These are phyloP conservation scores for Boletus vinaceobasis DNA, from an alignment of 768 basidiomycete genomes.

Conservation along the genomic window DNA sequence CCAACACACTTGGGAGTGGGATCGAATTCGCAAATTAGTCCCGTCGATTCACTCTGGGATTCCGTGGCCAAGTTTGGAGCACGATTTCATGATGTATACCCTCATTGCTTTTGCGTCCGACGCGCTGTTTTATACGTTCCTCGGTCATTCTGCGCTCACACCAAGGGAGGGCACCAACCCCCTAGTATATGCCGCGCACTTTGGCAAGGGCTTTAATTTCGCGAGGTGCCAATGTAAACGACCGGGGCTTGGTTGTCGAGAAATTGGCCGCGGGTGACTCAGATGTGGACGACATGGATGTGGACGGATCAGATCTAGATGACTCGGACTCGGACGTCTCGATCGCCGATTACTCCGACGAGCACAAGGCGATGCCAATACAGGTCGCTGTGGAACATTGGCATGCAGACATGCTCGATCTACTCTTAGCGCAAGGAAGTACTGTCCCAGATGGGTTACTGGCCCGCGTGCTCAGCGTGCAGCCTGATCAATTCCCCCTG, in stretches of 20 bases:
- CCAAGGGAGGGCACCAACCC: conserved; percentile 4
- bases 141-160: background rate
- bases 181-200: conserved; percentile 6
- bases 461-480: background rate
- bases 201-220: conserved; percentile 2
- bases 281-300: background rate
- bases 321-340: background rate
- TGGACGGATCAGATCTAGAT: background rate
- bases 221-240: background rate
- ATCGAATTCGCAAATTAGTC: background rate
- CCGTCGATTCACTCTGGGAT: background rate
- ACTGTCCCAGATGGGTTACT: background rate
- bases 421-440: conserved; percentile 1
- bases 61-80: conserved; percentile 2
- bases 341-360: background rate
- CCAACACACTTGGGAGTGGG: conserved; percentile 1
- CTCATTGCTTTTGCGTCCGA: conserved; percentile 5
- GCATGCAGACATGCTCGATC: background rate
- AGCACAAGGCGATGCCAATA: background rate
- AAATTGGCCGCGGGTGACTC: background rate
- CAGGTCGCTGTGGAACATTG: conserved; percentile 1
- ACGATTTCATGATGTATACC: conserved; percentile 3
- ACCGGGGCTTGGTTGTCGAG: background rate
- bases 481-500: conserved; percentile 1
- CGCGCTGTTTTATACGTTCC: background rate